Base-by-base conservation (phyloP, 2,329 filamentous ascomycete species). In the Alternaria brassicicola region DNA sequence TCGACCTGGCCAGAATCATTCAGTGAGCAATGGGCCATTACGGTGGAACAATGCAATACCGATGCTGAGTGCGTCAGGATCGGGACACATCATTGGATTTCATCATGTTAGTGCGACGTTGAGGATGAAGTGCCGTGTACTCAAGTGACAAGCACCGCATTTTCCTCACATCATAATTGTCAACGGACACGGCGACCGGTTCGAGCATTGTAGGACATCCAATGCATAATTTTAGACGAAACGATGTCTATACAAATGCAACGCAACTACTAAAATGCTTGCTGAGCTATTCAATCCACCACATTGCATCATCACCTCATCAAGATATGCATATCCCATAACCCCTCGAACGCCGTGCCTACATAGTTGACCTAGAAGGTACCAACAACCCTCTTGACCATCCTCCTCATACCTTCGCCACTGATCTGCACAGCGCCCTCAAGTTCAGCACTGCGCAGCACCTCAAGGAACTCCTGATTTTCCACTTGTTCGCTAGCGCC, bases 341-440 rank as follows among this genome's bases (percentile, higher is more conserved):
- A 53, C 41, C 26, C n/a, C 28, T 30, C n/a, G 39, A 50, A 50
- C 39, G 35, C 31, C 17, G 23, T 19, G 42, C 8, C 38, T 45
- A 28, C 45, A 25, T n/a, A 21, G 19, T 10, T 8, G 28, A 30
- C n/a, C 23, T 66, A 74, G 50, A 72, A 75, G 15, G 54, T 62
- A 2, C 72, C 72, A 26, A 75, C 66, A 49, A 96, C 86, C 69
- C 93, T 87, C 71, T 94, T 87, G 49, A 99, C 88, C 64, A 81
- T 91, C 80, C 89, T 91, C 78, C 94, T 88, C 17, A 89, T 85
- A 4, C 95, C 95, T 69, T 98, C 94, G 0, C 95, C 95, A 31
- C 85, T 83, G 17, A 98, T 83, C 78, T 90, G 90, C 56, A 97
- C 84, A 30, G 86, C 81, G 0, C 93, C 95, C 79, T 98, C 95